phyloP scores from a whole-genome alignment of 371 early-diverging fungal genomes.

The Basidiobolus heterosporus region DNA sequence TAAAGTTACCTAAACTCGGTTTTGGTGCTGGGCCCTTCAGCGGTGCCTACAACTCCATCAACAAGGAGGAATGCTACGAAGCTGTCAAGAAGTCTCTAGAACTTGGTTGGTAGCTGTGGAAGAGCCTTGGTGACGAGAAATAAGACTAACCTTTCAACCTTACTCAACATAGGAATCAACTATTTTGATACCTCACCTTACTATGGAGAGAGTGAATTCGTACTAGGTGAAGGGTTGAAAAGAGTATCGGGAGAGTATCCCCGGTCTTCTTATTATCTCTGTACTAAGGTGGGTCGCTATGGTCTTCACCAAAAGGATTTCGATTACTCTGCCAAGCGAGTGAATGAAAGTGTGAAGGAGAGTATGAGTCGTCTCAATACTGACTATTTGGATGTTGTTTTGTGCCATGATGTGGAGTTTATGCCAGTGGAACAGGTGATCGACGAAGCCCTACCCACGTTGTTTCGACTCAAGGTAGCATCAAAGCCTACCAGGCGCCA shows the following conservation, averaged over 20 bases:
- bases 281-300: constrained; percentile 66
- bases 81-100: constrained; percentile 4
- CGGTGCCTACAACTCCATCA: constrained; percentile 4
- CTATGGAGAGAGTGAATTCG: constrained; percentile 51
- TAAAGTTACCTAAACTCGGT: constrained; percentile 2
- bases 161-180: constrained; percentile 41
- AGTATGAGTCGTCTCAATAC: constrained; percentile 47
- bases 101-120: constrained; percentile 1
- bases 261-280: constrained; percentile 41
- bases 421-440: constrained; percentile 32
- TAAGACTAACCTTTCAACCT: background rate
- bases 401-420: constrained; percentile 73
- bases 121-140: background rate
- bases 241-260: constrained; percentile 30
- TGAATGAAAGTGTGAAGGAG: constrained; percentile 31
- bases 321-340: constrained; percentile 43
- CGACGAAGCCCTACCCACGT: constrained; percentile 36
- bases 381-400: constrained; percentile 55
- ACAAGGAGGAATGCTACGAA: constrained; percentile 1
- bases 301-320: constrained; percentile 40
- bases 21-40: constrained; percentile 9
- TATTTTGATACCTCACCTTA: constrained; percentile 64
- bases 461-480: constrained; percentile 47
- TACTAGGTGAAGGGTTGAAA: constrained; percentile 43
- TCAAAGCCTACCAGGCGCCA: too few species aligned